A percentile compares a stretch with the other conserved stretches of the same genome.
Evolutionary conservation across 177 flowering plant species (phyloP).

Genomic region (Vitis hybrid): DNA sequence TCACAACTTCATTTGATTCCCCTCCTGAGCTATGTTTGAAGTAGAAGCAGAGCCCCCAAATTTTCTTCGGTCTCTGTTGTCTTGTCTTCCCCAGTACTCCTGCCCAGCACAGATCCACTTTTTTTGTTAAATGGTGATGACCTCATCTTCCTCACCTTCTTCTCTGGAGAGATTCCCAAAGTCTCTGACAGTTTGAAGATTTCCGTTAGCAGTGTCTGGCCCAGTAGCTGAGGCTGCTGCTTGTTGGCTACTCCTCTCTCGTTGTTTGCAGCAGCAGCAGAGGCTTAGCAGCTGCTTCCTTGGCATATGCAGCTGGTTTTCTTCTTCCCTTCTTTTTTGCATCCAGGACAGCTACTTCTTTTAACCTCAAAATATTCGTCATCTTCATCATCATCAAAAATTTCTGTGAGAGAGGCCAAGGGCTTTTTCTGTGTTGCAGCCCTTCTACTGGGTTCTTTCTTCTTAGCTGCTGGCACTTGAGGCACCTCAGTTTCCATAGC

Average conservation of each 20-base stretch:
- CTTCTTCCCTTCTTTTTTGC: conserved; percentile 16
- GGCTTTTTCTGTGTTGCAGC: conserved; percentile 44
- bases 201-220: conserved; percentile 63
- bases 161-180: conserved; percentile 57
- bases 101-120: conserved; percentile 70
- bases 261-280: conserved; percentile 35
- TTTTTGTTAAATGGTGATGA: conserved; percentile 91
- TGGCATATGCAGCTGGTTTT: conserved; percentile 32
- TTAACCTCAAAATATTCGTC: conserved; percentile 21
- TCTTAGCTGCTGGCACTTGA: conserved; percentile 25
- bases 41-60: conserved; percentile 20
- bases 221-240: conserved; percentile 22
- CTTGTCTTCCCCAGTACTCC: conserved; percentile 21
- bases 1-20: conserved; percentile 11
- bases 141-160: conserved; percentile 83
- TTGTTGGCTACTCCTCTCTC: conserved; percentile 55
- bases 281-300: conserved; percentile 38
- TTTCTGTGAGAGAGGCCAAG: conserved; percentile 18
- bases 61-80: conserved; percentile 20
- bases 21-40: conserved; percentile 26
- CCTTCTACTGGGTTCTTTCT: conserved; percentile 43
- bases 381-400: conserved; percentile 31
- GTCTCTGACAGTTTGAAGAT: conserved; percentile 51
- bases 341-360: conserved; percentile 6
- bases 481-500: conserved; percentile 47